phyloP scores from a whole-genome alignment of 1,284 basidiomycete species.

The Apiotrichum laibachii region DNA sequence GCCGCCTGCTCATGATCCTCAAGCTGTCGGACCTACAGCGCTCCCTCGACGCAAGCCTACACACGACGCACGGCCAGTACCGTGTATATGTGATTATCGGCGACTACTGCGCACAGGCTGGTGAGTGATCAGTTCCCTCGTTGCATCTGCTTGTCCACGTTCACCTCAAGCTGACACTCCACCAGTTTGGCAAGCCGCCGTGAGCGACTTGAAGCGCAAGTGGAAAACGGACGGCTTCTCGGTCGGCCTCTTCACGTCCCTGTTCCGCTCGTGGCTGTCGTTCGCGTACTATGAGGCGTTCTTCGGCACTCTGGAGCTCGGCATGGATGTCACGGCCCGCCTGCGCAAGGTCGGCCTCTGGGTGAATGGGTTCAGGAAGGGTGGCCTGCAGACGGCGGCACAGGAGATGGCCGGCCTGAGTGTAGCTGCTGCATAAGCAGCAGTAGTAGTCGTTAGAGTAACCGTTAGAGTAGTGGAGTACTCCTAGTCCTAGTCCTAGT shows the following conservation, averaged over 20 bases:
- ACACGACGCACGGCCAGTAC: slow-evolving; percentile 61
- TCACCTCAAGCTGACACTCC: slow-evolving; percentile 17
- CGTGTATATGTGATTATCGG: slow-evolving; percentile 90
- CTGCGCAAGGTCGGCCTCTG: slow-evolving; percentile 64
- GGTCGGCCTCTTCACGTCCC: slow-evolving; percentile 16
- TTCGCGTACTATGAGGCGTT: slow-evolving; percentile 39
- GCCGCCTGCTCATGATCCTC: slow-evolving; percentile 49
- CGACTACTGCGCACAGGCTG: slow-evolving; percentile 69
- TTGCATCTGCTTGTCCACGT: too few relatives aligned
- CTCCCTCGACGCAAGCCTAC: slow-evolving; percentile 56
- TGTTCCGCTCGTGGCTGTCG: slow-evolving; percentile 22
- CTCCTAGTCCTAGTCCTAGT: background rate
- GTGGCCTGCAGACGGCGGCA: slow-evolving; percentile 38
- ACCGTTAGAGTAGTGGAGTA: slow-evolving; percentile 6
- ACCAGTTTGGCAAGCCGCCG: slow-evolving; percentile 81
- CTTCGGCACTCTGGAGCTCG: slow-evolving; percentile 41
- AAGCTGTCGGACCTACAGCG: slow-evolving; percentile 66
- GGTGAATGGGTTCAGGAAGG: slow-evolving; percentile 52
- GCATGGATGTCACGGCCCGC: slow-evolving; percentile 67
- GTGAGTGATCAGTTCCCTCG: slow-evolving; percentile 19
- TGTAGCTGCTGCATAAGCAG: background rate
- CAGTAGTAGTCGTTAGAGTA: too few relatives aligned
- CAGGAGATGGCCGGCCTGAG: slow-evolving; percentile 41
- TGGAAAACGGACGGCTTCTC: slow-evolving; percentile 25
- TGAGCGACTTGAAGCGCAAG: slow-evolving; percentile 21